These are phyloP conservation scores for Cystofilobasidium bisporidii DNA, from an alignment of 768 basidiomycete species.

Conservation along the genomic window DNA sequence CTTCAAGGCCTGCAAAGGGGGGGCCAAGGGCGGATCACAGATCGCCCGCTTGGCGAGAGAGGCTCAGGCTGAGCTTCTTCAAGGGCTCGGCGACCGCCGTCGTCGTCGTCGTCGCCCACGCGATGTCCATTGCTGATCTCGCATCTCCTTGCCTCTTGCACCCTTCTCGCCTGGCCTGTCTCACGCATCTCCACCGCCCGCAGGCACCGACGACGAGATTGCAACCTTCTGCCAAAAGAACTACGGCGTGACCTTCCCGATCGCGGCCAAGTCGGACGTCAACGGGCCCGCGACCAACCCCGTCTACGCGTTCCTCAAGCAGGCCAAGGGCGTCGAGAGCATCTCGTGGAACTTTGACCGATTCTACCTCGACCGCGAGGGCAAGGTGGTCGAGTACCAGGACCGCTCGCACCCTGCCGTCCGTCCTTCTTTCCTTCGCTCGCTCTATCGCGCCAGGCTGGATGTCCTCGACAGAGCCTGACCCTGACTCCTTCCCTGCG, in stretches of 20 bases:
- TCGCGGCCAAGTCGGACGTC: constrained; percentile 38
- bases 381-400: constrained; percentile 38
- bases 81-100: no score
- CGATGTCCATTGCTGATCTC: no score
- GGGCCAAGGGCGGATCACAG: no score
- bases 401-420: constrained; percentile 37
- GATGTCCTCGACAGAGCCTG: no score
- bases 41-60: no score
- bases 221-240: constrained; percentile 30
- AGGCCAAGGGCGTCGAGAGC: constrained; percentile 35
- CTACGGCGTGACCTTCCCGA: constrained; percentile 41
- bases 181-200: no score
- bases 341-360: constrained; percentile 38
- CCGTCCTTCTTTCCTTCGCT: constrained; percentile 27
- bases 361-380: constrained; percentile 37
- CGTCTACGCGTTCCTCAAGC: constrained; percentile 40
- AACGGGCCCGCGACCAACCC: constrained; percentile 39
- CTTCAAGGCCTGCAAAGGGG: no score
- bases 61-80: no score
- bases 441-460: neutral
- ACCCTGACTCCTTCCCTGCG: neutral
- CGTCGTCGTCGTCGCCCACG: no score
- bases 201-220: constrained; percentile 39
- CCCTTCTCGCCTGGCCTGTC: neutral
- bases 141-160: neutral